Base-by-base conservation (phyloP, 179 eudicot genomes). In the Silene coronaria region DNA sequence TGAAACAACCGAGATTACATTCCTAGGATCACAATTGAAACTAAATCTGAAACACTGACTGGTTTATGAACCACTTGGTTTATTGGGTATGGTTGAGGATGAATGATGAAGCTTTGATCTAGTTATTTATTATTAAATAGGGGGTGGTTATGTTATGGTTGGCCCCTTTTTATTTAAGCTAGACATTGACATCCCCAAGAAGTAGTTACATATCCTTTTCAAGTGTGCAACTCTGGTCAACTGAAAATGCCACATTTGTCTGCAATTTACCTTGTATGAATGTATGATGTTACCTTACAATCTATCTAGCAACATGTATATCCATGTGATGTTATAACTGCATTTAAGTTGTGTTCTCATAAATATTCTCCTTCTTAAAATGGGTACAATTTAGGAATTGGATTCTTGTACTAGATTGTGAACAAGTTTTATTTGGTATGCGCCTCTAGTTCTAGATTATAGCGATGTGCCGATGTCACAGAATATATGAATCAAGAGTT, bases 141-240 rank as follows among this genome's bases (percentile, higher is more conserved):
- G 76, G 76, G 22, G 66, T 42, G 69, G 17, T 38, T 75, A 58
- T 4, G 74, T 72, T 28, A 55, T 16, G 24, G 66, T 28, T 42
- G 62, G 62, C 0, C 64, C 58, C 71, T 28, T 4, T 22, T n/a
- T 67, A 60, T 51, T 66, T 38, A 12, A 28, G 57, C 64, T 79
- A 8, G 67, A 77, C 28, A 34, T 23, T 5, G 55, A 63, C 23
- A 32, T 5, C 28, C 62, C 42, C 63, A 57, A 34, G 63, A 30
- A 67, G 74, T 16, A 72, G 74, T 72, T 67, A 17, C 65, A 67
- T 68, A 27, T 78, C 68, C 36, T 27, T 78, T 73, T 78, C 63
- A n/a, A 65, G 73, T 19, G 67, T 71, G 36, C 42, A 77, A 72
- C 65, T 21, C 36, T 32, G 36, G 60, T 73, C 53, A 6, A 78